phyloP scores from a whole-genome alignment of 2,329 filamentous ascomycete species.

The Septoria linicola region DNA sequence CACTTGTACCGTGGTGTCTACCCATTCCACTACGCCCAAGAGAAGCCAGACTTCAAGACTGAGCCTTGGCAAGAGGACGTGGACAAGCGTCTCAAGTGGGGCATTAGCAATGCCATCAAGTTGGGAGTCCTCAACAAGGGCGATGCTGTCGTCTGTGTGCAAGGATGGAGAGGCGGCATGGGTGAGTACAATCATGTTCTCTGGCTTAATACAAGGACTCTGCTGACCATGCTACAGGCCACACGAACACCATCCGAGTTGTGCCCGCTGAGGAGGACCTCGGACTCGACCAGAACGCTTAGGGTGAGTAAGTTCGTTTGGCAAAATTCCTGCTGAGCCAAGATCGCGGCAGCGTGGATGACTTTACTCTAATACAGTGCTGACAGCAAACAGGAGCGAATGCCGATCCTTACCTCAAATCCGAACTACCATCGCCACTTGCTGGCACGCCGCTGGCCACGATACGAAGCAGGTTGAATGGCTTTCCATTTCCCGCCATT shows the following conservation, averaged over 20 bases:
- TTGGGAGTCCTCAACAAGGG: slow-evolving; percentile 72
- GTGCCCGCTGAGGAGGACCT: slow-evolving; percentile 53
- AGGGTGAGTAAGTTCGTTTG: slow-evolving; percentile 27
- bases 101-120: slow-evolving; percentile 79
- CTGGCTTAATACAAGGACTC: too few relatives aligned
- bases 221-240: slow-evolving; percentile 43
- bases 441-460: slow-evolving; percentile 9
- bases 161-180: slow-evolving; percentile 90
- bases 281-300: slow-evolving; percentile 50
- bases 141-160: slow-evolving; percentile 77
- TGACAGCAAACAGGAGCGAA: background rate
- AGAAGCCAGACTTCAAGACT: slow-evolving; percentile 90
- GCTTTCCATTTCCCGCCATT: slow-evolving; percentile 8
- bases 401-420: slow-evolving; percentile 6
- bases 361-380: background rate
- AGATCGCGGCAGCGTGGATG: too few relatives aligned
- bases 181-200: slow-evolving; percentile 35
- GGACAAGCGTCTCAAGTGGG: slow-evolving; percentile 96
- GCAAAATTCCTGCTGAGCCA: too few relatives aligned
- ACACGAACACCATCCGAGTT: slow-evolving; percentile 74
- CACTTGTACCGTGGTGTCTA: slow-evolving; percentile 98
- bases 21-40: slow-evolving; percentile 90
- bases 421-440: background rate
- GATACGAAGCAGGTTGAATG: slow-evolving; percentile 7
- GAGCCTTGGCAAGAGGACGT: slow-evolving; percentile 99